These are phyloP conservation scores for Mucor lusitanicus DNA, from an alignment of 371 early-diverging fungal genomes.

Conservation along the genomic window DNA sequence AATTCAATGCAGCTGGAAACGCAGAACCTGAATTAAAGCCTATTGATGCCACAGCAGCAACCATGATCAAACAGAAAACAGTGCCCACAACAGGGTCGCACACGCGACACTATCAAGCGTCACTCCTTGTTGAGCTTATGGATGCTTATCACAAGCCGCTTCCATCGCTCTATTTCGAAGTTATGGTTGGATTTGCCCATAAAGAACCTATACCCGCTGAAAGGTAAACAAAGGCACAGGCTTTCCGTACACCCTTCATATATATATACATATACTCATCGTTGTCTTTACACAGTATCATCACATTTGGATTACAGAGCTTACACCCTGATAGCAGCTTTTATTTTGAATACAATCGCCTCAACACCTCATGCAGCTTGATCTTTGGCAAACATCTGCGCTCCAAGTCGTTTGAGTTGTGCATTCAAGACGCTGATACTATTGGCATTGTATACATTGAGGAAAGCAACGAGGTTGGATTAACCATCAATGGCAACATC, in stretches of 20 bases:
- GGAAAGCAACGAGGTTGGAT: slow-evolving; percentile 18
- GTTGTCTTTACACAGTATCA: slow-evolving; percentile 6
- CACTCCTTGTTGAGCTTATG: background rate
- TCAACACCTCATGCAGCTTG: slow-evolving; percentile 11
- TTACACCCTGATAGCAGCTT: slow-evolving; percentile 14
- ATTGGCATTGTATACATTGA: slow-evolving; percentile 32
- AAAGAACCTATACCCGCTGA: slow-evolving; percentile 1
- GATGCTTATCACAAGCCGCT: slow-evolving; percentile 1
- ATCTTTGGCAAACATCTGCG: slow-evolving; percentile 8
- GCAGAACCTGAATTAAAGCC: slow-evolving; percentile 28
- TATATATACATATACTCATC: no score
- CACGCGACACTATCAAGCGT: background rate
- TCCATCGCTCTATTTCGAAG: slow-evolving; percentile 44
- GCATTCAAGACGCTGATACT: slow-evolving; percentile 18
- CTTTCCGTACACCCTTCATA: no score
- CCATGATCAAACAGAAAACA: background rate
- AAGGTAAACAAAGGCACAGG: slow-evolving; percentile 2
- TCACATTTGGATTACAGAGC: slow-evolving; percentile 27
- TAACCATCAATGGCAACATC: slow-evolving; percentile 28
- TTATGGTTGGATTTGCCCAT: slow-evolving; percentile 13
- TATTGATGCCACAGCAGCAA: background rate
- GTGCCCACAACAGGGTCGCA: background rate
- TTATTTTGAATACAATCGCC: slow-evolving; percentile 25
- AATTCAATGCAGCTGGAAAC: slow-evolving; percentile 12
- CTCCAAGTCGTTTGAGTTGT: slow-evolving; percentile 23